Evolutionary conservation across 1,284 basidiomycete species (phyloP), one percentile per base, ranked within the genome.

Genomic region (Ustilago trichophora): DNA sequence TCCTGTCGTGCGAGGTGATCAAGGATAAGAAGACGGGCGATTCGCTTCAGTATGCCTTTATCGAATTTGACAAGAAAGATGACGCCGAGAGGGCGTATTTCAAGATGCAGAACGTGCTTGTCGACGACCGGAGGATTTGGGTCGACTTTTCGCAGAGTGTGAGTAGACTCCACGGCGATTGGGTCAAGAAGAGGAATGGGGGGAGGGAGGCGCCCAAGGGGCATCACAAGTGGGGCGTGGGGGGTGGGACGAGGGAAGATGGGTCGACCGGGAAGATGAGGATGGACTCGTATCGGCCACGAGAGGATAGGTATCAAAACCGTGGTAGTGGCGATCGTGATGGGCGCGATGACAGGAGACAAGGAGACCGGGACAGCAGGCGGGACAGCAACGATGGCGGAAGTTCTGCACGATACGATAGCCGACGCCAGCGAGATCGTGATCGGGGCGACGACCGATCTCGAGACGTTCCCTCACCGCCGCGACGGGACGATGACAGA

Each of bases 91-190:
- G 70, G 89, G 95, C 93, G 13, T 99, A 98, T 83, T 94, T 97
- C 85, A 98, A 98, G 83, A 99, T 99, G 95, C 95, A 98, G 82
- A 98, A 97, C 77, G 95, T 98, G 0, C 85, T 99, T 8, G 91
- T 99, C 15, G 95, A 99, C 81, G 96, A 99, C 82, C 87, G 94
- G 15, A 87, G 96, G 18, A 98, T 99, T 80, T 98, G 95, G 91
- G 95, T 99, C 64, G 94, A 97, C 83, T 97, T 98, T 45, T 82
- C 79, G 10, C 83, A 84, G 68, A 95, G 92, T 25, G 96, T 99
- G 7, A 84, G 85, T 32, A 85, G 85, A 70, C 82, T 87, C 72
- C 84, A 84, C 63, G 82, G 83, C n/a, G 77, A 82, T 7, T 84
- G 82, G 82, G 24, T 84, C 47, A 73, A 72, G 76, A 46, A 72